Percentiles rank a stretch among this genome's conserved stretches.
Conservation (phyloP, 176 grass and related monocot species). For the Oryza officinalis region DNA sequence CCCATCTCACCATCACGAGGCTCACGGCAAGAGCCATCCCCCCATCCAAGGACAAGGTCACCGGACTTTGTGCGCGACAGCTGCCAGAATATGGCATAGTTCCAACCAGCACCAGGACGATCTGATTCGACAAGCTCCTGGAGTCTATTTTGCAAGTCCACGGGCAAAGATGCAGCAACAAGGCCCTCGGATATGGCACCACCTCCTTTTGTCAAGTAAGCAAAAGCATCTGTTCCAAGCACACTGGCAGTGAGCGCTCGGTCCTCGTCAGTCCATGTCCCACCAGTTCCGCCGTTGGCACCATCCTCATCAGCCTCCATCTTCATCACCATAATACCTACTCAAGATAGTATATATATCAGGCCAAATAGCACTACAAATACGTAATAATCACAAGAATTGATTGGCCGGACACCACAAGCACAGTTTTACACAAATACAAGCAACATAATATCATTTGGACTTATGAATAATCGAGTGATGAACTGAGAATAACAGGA, state of each 20-base stretch:
- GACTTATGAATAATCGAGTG: not conserved
- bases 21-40: conserved; percentile 87
- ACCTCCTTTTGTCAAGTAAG: conserved; percentile 67
- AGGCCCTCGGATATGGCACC: conserved; percentile 76
- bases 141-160: conserved; percentile 81
- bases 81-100: conserved; percentile 98
- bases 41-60: conserved; percentile 91
- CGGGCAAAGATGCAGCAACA: conserved; percentile 44
- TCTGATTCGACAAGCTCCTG: conserved; percentile 82
- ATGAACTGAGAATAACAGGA: not conserved
- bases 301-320: conserved; percentile 51
- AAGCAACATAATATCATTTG: not conserved
- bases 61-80: conserved; percentile 74
- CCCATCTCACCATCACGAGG: conserved; percentile 53
- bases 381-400: not conserved
- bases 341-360: not conserved
- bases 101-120: conserved; percentile 66
- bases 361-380: conserved; percentile 7
- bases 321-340: conserved; percentile 66
- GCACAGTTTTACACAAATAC: not conserved
- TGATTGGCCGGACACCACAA: not conserved
- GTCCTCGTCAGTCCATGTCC: conserved; percentile 77
- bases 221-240: conserved; percentile 78
- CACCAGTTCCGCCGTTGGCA: conserved; percentile 30
- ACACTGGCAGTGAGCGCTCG: conserved; percentile 51